Conservation (phyloP, 495 filamentous ascomycete species). For the Aspergillus affinis region DNA sequence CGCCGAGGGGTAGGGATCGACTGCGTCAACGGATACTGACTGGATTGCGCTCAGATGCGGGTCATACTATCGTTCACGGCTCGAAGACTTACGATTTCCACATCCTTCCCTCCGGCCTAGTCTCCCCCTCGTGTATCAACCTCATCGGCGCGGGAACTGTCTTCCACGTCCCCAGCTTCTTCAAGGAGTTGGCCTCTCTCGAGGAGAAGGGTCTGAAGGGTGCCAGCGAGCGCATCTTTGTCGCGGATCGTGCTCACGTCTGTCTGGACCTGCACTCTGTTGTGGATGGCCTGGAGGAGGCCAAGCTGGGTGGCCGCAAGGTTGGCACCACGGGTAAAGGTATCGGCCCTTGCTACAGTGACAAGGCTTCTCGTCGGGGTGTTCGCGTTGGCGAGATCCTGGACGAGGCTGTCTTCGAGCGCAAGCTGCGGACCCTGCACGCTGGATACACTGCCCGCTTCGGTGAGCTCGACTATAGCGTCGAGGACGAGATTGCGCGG, state of each 20-base stretch:
- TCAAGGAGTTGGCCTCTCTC: constrained; percentile 74
- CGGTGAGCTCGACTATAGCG: constrained; percentile 73
- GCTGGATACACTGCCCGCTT: constrained; percentile 68
- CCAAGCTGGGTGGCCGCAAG: constrained; percentile 65
- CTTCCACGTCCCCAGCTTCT: constrained; percentile 82
- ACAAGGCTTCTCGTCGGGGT: constrained; percentile 74
- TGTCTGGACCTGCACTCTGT: constrained; percentile 80
- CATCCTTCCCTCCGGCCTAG: constrained; percentile 68
- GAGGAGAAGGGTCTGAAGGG: constrained; percentile 69
- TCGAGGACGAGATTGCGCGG: constrained; percentile 74
- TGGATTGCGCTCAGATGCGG: constrained; percentile 37
- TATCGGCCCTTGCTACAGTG: constrained; percentile 81
- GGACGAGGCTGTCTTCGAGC: constrained; percentile 70
- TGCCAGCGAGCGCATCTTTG: constrained; percentile 66
- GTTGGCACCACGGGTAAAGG: constrained; percentile 60
- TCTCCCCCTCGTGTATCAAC: constrained; percentile 75
- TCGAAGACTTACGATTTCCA: constrained; percentile 69
- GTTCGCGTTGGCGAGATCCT: constrained; percentile 76
- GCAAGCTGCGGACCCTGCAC: constrained; percentile 65
- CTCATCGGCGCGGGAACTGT: constrained; percentile 85
- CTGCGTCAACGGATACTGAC: background rate
- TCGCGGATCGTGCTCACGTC: constrained; percentile 80
- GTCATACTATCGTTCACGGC: constrained; percentile 61
- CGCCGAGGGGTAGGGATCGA: background rate
- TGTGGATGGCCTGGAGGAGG: constrained; percentile 81